Evolutionary conservation across 768 basidiomycete genomes (phyloP).

Genomic region (Tylopilus sp.): DNA sequence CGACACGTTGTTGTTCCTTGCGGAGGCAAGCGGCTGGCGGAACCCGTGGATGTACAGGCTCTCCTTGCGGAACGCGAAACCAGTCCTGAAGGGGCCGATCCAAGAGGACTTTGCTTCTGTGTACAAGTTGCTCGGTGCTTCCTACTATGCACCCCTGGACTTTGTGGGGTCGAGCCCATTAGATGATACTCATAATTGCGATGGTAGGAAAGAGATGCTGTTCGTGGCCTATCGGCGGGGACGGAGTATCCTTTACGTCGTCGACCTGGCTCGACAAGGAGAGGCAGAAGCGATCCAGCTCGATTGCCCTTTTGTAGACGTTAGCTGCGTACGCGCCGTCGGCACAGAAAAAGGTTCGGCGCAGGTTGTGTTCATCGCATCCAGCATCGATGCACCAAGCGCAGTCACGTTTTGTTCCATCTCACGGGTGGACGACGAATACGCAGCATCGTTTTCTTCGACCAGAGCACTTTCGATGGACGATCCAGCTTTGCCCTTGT

Average conservation of each 20-base stretch:
- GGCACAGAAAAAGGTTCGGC: neutral
- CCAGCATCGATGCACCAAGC: neutral
- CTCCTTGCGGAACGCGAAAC: neutral
- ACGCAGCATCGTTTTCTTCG: neutral
- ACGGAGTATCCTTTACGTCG: neutral
- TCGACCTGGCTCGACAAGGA: neutral
- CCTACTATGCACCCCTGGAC: neutral
- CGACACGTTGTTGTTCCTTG: neutral
- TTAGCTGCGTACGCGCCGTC: constrained; percentile 1
- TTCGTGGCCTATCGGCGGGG: constrained; percentile 5
- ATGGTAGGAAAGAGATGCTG: neutral
- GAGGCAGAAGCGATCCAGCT: neutral
- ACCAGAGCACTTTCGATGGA: neutral
- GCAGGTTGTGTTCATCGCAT: constrained; percentile 1
- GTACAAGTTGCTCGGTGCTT: constrained; percentile 3
- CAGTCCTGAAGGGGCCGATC: neutral
- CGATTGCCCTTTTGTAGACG: constrained; percentile 1
- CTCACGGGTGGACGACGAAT: neutral
- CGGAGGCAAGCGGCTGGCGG: constrained; percentile 4
- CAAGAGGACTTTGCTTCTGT: constrained; percentile 1
- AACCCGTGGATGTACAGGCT: constrained; percentile 2
- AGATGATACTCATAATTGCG: neutral
- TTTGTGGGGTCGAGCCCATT: neutral
- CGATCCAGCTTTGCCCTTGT: neutral
- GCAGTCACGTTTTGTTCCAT: neutral